phyloP scores from a whole-genome alignment of 495 filamentous ascomycete species.

The Viridothelium virens region DNA sequence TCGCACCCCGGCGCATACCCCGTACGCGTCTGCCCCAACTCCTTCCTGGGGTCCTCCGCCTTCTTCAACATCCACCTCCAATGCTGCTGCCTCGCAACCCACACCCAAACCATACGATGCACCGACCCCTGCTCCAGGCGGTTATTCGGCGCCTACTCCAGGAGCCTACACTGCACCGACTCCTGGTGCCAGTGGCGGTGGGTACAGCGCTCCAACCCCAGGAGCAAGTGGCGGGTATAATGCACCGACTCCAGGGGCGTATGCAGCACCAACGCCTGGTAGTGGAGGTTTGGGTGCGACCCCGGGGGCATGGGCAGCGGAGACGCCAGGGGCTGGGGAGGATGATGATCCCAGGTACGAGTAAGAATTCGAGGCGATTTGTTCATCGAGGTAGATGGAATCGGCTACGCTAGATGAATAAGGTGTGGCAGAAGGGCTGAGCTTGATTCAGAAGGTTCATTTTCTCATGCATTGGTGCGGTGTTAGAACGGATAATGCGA shows the following conservation, averaged over 20 bases:
- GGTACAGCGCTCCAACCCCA: constrained; percentile 55
- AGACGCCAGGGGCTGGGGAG: constrained; percentile 49
- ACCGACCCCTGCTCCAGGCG: constrained; percentile 11
- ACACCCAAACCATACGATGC: constrained; percentile 46
- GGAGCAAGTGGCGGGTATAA: constrained; percentile 31
- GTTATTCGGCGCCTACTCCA: constrained; percentile 66
- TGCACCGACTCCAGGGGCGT: constrained; percentile 58
- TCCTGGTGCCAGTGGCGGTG: constrained; percentile 47
- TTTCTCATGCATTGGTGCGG: too few relatives aligned
- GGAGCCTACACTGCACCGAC: constrained; percentile 60
- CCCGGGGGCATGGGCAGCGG: constrained; percentile 44
- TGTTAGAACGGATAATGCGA: too few relatives aligned
- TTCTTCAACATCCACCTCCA: constrained; percentile 25
- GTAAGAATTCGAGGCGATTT: constrained; percentile 15
- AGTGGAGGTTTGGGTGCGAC: too few relatives aligned
- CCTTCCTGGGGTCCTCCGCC: constrained; percentile 51
- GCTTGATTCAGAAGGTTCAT: too few relatives aligned
- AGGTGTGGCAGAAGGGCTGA: too few relatives aligned
- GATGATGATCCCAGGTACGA: constrained; percentile 54
- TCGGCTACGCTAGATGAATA: not conserved
- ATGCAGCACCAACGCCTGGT: constrained; percentile 28
- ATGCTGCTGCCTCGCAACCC: not conserved
- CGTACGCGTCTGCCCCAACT: constrained; percentile 66
- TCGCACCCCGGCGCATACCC: constrained; percentile 47
- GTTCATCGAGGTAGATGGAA: not conserved